Conservation (phyloP, 257 asterid species). For the Gynochthodes officinalis region DNA sequence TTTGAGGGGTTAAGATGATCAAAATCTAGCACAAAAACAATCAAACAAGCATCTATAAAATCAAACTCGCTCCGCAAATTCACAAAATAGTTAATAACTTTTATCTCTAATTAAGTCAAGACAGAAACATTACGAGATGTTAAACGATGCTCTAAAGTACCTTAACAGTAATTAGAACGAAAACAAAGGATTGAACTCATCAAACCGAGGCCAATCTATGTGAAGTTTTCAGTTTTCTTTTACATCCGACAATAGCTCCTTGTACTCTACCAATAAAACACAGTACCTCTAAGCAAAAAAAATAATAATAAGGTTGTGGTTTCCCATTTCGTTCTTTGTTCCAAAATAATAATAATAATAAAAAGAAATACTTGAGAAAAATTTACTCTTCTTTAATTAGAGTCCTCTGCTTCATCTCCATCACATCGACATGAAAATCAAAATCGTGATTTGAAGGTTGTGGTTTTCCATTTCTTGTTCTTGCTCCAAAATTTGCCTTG, state of each 20-base stretch:
- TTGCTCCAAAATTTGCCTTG: no score
- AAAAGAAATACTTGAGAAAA: no score
- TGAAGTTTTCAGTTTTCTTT: constrained; percentile 23
- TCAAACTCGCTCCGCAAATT: neutral
- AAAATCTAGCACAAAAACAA: neutral
- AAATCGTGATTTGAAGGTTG: no score
- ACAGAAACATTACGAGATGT: neutral
- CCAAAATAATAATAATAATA: no score
- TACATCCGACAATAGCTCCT: constrained; percentile 43
- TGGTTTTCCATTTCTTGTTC: no score
- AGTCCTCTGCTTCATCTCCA: no score
- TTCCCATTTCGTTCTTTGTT: no score
- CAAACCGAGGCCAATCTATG: neutral
- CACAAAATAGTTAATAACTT: neutral
- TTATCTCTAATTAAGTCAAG: neutral
- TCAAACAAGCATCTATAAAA: neutral
- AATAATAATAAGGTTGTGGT: no score
- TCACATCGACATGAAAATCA: no score
- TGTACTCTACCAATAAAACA: constrained; percentile 77
- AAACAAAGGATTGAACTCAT: neutral
- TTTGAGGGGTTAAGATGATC: neutral
- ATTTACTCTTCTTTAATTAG: no score
- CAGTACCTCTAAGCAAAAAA: no score
- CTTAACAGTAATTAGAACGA: neutral
- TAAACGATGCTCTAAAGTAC: neutral